Conservation (phyloP, 257 asterid species). For the Nicotiana attenuata region DNA sequence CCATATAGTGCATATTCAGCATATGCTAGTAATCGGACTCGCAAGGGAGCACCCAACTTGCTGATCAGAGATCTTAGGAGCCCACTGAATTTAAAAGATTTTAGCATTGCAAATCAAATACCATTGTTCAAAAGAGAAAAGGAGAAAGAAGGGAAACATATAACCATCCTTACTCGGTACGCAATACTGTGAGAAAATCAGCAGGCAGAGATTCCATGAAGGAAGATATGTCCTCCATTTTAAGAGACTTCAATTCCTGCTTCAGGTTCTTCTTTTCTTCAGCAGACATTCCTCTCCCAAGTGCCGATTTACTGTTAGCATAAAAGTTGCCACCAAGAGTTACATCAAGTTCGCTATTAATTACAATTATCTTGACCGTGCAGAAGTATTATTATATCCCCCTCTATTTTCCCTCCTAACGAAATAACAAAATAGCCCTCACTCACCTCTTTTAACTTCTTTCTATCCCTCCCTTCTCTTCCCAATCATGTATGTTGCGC, state of each 20-base stretch:
- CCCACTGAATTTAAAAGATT: constrained; percentile 43
- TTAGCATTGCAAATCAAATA: not conserved
- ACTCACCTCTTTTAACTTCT: too few species aligned
- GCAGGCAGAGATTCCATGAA: constrained; percentile 90
- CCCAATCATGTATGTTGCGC: too few species aligned
- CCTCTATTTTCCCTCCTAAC: too few species aligned
- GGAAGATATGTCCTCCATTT: constrained; percentile 86
- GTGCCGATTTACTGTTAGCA: constrained; percentile 53
- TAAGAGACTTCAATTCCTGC: constrained; percentile 68
- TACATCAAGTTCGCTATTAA: too few species aligned
- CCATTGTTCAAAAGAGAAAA: not conserved
- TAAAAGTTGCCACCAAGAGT: not conserved
- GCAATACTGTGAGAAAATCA: constrained; percentile 68
- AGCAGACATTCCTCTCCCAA: constrained; percentile 70
- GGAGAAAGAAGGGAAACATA: not conserved
- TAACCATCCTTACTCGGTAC: constrained; percentile 61
- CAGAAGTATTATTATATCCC: too few species aligned
- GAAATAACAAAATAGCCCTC: too few species aligned
- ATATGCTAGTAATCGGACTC: constrained; percentile 59
- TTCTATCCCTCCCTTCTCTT: too few species aligned
- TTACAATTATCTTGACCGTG: too few species aligned
- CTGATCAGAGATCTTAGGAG: constrained; percentile 76
- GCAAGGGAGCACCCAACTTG: constrained; percentile 82
- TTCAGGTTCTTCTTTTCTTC: constrained; percentile 61
- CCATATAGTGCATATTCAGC: constrained; percentile 77